Conservation (phyloP, 2,329 filamentous ascomycete species). For the Paraphaeosphaeria sporulosa region DNA sequence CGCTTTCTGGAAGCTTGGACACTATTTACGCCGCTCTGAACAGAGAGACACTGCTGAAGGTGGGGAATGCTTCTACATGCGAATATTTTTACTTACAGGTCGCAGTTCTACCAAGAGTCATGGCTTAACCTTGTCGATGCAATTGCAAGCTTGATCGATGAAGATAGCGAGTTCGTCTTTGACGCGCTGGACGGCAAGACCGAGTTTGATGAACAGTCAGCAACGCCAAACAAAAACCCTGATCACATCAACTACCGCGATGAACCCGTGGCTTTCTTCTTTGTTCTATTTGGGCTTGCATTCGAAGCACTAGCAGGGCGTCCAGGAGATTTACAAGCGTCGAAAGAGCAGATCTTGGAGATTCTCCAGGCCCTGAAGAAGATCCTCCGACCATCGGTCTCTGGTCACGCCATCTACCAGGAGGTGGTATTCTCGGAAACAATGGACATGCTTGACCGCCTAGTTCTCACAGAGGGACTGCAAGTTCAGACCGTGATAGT, state of each 20-base stretch:
- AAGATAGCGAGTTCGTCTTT: conserved; percentile 97
- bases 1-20: conserved; percentile 84
- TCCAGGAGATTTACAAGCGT: conserved; percentile 73
- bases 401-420: conserved; percentile 94
- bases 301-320: conserved; percentile 94
- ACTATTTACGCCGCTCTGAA: conserved; percentile 95
- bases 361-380: conserved; percentile 93
- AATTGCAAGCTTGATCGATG: conserved; percentile 95
- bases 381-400: conserved; percentile 92
- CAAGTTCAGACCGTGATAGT: conserved; percentile 93
- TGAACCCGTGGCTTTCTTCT: conserved; percentile 98
- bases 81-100: conserved; percentile 17
- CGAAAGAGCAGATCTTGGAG: conserved; percentile 81
- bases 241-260: conserved; percentile 94
- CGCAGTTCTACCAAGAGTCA: conserved; percentile 89
- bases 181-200: conserved; percentile 90
- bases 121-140: conserved; percentile 98
- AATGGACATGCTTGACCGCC: conserved; percentile 91
- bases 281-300: conserved; percentile 93
- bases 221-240: conserved; percentile 61
- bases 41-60: conserved; percentile 85
- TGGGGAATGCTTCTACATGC: conserved; percentile 32
- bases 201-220: conserved; percentile 40
- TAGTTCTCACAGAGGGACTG: conserved; percentile 88
- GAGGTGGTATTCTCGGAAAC: conserved; percentile 96